phyloP scores from a whole-genome alignment of 1,284 basidiomycete genomes.

The Mixia osmundae region DNA sequence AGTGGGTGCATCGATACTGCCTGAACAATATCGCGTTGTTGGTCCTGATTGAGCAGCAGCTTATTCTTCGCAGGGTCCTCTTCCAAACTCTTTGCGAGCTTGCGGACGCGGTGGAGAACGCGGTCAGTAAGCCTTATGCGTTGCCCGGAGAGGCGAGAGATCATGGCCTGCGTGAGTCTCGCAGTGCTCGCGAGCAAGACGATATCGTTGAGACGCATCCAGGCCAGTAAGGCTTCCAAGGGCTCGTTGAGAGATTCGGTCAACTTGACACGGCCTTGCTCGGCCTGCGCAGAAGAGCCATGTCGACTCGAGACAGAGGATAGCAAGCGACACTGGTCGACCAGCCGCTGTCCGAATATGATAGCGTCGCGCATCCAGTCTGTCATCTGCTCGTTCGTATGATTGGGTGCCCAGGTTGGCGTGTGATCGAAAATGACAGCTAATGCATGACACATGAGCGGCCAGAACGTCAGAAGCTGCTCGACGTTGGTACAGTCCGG shows the following conservation, averaged over 20 bases:
- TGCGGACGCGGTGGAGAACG: conserved; percentile 3
- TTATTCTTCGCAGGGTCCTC: conserved; percentile 6
- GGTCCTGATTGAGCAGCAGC: conserved; percentile 26
- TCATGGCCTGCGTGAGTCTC: conserved; percentile 13
- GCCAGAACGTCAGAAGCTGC: conserved; percentile 51
- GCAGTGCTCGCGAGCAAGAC: conserved; percentile 15
- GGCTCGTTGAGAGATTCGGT: conserved; percentile 51
- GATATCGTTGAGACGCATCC: conserved; percentile 64
- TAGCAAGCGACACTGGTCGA: conserved; percentile 45
- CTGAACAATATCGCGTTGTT: conserved; percentile 57
- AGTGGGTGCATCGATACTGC: conserved; percentile 26
- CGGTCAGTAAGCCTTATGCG: conserved; percentile 1
- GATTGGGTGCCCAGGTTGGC: conserved; percentile 51
- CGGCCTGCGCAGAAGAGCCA: conserved; percentile 21
- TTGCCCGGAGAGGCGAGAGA: conserved; percentile 13
- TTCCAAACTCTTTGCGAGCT: conserved; percentile 4
- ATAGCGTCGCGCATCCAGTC: conserved; percentile 93
- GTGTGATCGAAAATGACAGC: conserved; percentile 62
- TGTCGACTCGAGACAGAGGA: conserved; percentile 23
- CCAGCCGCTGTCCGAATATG: conserved; percentile 63
- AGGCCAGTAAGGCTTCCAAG: conserved; percentile 45
- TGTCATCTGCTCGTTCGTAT: conserved; percentile 59
- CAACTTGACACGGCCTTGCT: conserved; percentile 39
- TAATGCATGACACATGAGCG: conserved; percentile 50
- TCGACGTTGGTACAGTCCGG: conserved; percentile 20